A percentile compares a stretch with the other conserved stretches of the same genome.
phyloP scores from a whole-genome alignment of 2,329 filamentous ascomycete species.

The Akanthomyces muscarius region DNA sequence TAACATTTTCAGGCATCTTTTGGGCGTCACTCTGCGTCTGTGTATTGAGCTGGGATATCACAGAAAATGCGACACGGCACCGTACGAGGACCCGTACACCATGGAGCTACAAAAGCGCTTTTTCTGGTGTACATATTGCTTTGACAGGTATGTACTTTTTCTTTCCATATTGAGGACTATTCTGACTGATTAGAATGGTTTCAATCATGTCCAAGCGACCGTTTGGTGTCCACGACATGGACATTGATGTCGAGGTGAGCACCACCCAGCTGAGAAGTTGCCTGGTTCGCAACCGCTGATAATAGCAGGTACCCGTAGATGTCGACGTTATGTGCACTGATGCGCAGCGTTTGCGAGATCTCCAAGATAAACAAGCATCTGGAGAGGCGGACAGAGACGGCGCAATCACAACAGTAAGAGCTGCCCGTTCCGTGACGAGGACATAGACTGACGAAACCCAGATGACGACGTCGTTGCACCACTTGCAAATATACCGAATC shows the following conservation, averaged over 20 bases:
- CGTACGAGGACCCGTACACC: constrained; percentile 2
- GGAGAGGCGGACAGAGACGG: background rate
- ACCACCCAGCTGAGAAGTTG: background rate
- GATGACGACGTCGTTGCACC: background rate
- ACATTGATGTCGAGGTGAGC: constrained; percentile 12
- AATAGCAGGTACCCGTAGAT: constrained; percentile 1
- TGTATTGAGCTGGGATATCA: constrained; percentile 13
- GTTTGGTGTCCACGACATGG: constrained; percentile 11
- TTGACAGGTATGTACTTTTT: background rate
- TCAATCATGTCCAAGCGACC: constrained; percentile 13
- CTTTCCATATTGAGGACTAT: no score
- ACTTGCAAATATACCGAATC: constrained; percentile 5
- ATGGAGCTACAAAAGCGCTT: constrained; percentile 11
- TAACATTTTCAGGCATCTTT: background rate
- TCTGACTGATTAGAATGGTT: constrained; percentile 1
- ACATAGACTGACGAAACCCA: background rate
- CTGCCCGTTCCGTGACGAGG: no score
- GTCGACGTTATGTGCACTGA: constrained; percentile 6
- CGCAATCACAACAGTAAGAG: background rate
- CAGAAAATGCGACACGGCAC: background rate
- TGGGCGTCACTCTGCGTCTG: constrained; percentile 4
- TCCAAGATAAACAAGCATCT: constrained; percentile 1
- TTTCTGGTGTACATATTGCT: constrained; percentile 15
- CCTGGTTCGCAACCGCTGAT: no score
- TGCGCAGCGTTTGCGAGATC: background rate